Evolutionary conservation across 2,329 filamentous ascomycete species (phyloP), one percentile per base, ranked within the genome.

Genomic region (Talaromyces sp.): DNA sequence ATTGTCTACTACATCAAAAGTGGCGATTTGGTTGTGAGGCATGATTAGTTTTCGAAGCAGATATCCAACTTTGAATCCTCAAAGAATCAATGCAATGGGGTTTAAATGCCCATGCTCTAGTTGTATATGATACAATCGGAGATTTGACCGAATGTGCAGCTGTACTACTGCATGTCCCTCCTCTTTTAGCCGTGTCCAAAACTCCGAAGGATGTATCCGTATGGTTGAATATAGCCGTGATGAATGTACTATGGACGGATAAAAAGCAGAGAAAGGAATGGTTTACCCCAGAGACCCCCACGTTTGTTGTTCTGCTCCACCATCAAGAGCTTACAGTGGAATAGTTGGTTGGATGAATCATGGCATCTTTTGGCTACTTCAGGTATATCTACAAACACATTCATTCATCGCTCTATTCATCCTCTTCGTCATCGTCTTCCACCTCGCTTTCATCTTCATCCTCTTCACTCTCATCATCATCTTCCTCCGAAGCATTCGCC

Each of bases 401-500:
- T 40, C 45, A 54, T n/a, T 63, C 53, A 38, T 54, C 61, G 17
- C 51, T 43, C 25, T 61, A 34, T 40, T 61, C 49, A 29, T 45
- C 40, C 29, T 49, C 53, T 7, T 71, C 71, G 17, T 67, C 69
- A n/a, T 73, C 71, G 40, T 72, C 70, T 31, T 87, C 86, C 1
- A n/a, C n/a, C n/a, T n/a, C n/a, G n/a, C n/a, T n/a, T n/a, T 29
- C 47, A 47, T 51, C 86, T 4, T 29, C 47, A 47, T 29, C 47
- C 13, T 82, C 78, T 5, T 82, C 82, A 6, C 88, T 86, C 1
- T 90, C 89, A 67, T 88, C 88, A 68, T 89, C 88, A 40, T 85
- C 82, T 70, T 89, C 88, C 69, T 89, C 88, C 58, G 89, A 88
- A 1, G 91, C 91, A 74, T 93, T 89, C 73, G 90, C 90, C 71